These are phyloP conservation scores for Arctium minus DNA, from an alignment of 129 eudicot species.

Conservation along the genomic window DNA sequence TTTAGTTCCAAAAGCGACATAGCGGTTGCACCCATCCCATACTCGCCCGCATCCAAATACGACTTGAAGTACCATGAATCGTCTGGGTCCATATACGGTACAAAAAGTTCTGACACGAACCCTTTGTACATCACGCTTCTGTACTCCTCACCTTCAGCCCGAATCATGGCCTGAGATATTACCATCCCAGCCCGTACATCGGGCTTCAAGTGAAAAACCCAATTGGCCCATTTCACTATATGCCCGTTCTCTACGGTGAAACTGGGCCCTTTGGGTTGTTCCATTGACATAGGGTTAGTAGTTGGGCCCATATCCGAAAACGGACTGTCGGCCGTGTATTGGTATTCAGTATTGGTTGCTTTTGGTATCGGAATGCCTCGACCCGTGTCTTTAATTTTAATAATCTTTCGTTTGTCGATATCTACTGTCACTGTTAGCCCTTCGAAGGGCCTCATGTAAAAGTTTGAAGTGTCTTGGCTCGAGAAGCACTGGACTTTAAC, in stretches of 20 bases:
- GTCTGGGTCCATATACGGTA: slow-evolving; percentile 62
- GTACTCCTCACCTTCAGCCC: slow-evolving; percentile 29
- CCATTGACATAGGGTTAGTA: slow-evolving; percentile 56
- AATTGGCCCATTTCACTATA: slow-evolving; percentile 67
- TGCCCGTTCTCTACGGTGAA: slow-evolving; percentile 47
- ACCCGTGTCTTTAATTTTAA: slow-evolving; percentile 45
- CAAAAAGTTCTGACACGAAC: slow-evolving; percentile 49
- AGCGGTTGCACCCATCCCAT: slow-evolving; percentile 50
- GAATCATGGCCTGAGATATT: slow-evolving; percentile 42
- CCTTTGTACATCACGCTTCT: slow-evolving; percentile 64
- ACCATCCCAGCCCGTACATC: slow-evolving; percentile 55
- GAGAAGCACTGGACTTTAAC: slow-evolving; percentile 59
- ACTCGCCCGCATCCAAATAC: slow-evolving; percentile 63
- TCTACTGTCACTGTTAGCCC: slow-evolving; percentile 55
- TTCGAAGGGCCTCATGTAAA: slow-evolving; percentile 77
- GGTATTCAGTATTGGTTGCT: slow-evolving; percentile 48
- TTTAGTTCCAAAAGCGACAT: slow-evolving; percentile 49
- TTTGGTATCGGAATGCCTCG: slow-evolving; percentile 53
- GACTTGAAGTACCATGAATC: slow-evolving; percentile 56
- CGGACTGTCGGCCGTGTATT: slow-evolving; percentile 6
- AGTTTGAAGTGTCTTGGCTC: slow-evolving; percentile 50
- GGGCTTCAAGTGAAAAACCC: slow-evolving; percentile 54
- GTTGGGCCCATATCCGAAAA: slow-evolving; percentile 9
- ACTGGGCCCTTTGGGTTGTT: slow-evolving; percentile 73
- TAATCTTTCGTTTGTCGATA: slow-evolving; percentile 33